Conservation (phyloP, 176 grass and related monocot species). For the sorghum (Sorghum bicolor) region Sorghum_bicolor_NCBIv3 NC_012871.2:25309001-25309500, state of each 20-base stretch:
- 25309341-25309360: background rate
- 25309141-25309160: slow-evolving; percentile 63
- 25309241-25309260: slow-evolving; percentile 22
- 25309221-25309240: slow-evolving; percentile 89
- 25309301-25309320: background rate
- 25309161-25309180: slow-evolving; percentile 87
- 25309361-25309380: background rate
- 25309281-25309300: background rate
- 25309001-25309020: slow-evolving; percentile 84
- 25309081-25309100: background rate
- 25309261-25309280: background rate
- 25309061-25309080: background rate
- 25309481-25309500: too few species aligned
- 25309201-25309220: slow-evolving; percentile 90
- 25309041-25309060: slow-evolving; percentile 57
- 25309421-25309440: too few species aligned
- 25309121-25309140: slow-evolving; percentile 76
- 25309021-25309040: slow-evolving; percentile 77
- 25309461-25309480: too few species aligned
- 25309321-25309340: background rate
- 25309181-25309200: slow-evolving; percentile 82
- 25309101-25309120: slow-evolving; percentile 18
- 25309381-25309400: too few species aligned
- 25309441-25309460: too few species aligned
- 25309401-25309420: too few species aligned